Evolutionary conservation across 2,329 filamentous ascomycete species (phyloP).

Genomic region (Pyrenochaeta sp.): DNA sequence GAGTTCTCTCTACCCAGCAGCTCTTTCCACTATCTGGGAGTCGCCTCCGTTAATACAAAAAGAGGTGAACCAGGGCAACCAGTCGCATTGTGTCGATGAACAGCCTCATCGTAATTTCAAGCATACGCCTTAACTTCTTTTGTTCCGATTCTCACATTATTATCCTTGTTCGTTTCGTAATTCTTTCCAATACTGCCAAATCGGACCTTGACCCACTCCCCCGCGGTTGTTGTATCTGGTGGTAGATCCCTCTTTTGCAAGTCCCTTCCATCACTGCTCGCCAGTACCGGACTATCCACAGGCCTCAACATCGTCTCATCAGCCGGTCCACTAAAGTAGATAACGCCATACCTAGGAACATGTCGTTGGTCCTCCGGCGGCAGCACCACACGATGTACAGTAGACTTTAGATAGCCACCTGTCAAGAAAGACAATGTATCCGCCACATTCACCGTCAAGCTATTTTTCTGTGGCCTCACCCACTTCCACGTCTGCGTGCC

Average conservation of each 20-base stretch:
- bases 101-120: no score
- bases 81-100: no score
- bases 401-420: constrained; percentile 53
- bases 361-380: constrained; percentile 57
- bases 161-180: constrained; percentile 10
- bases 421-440: constrained; percentile 46
- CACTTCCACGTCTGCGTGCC: constrained; percentile 40
- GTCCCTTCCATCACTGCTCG: no score
- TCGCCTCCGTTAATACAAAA: no score
- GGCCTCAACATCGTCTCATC: constrained; percentile 1
- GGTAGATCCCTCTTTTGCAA: constrained; percentile 8
- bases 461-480: constrained; percentile 44
- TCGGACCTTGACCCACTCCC: constrained; percentile 7
- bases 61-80: no score
- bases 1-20: no score
- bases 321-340: constrained; percentile 18
- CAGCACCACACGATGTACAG: constrained; percentile 56
- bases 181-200: constrained; percentile 10
- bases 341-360: constrained; percentile 42
- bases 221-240: constrained; percentile 10
- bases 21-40: no score
- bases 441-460: constrained; percentile 49
- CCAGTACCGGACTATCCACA: not conserved
- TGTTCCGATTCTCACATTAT: constrained; percentile 2
- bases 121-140: constrained; percentile 1